Base-by-base conservation (phyloP, 768 basidiomycete species). In the Polyporus arcularius region DNA sequence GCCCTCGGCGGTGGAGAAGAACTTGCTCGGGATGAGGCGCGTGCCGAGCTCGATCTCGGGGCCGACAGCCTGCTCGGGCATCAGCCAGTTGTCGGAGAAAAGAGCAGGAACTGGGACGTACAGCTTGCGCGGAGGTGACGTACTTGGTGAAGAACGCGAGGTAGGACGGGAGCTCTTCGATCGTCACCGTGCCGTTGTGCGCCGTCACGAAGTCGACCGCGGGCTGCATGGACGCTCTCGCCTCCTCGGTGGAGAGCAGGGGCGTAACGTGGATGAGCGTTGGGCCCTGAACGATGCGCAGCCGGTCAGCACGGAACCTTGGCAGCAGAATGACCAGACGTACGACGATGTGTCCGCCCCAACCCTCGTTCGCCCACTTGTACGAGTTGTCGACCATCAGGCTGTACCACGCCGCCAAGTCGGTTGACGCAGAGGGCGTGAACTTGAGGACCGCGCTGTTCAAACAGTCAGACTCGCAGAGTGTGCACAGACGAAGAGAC, bases 251-350 rank as follows among this genome's bases (percentile, higher is more conserved):
- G 35, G 63, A 70, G 0, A 80, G 65, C 16, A 73, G 74, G 9
- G 82, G 82, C 55, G 78, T 84, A n/a, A 83, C 73, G 55, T 80
- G 71, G 41, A 73, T 68, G 9, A 75, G 31, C 8, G 58, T 61
- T 2, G 60, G 62, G 31, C 65, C 65, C 73, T 75, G 57, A 39
- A 21, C 3, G 21, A 12, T 16, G 26, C 10, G 7, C 4, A 14
- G 35, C 7, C 11, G 35, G 7, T 35, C 35, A 35, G 35, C 11
- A 35, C 7, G 35, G 11, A 11, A 35, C 11, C 35, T 35, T 6
- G 11, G 7, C 35, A 35, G 35, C 35, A 35, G 35, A 35, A 11
- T 6, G 11, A 35, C 10, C 78, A 70, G 16, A 76, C 78, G 28
- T 71, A 72, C 57, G 71, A 48, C 56, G 32, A 75, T 72, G 61